Base-by-base conservation (phyloP, 2,329 filamentous ascomycete genomes). In the Curvularia sp. region DNA sequence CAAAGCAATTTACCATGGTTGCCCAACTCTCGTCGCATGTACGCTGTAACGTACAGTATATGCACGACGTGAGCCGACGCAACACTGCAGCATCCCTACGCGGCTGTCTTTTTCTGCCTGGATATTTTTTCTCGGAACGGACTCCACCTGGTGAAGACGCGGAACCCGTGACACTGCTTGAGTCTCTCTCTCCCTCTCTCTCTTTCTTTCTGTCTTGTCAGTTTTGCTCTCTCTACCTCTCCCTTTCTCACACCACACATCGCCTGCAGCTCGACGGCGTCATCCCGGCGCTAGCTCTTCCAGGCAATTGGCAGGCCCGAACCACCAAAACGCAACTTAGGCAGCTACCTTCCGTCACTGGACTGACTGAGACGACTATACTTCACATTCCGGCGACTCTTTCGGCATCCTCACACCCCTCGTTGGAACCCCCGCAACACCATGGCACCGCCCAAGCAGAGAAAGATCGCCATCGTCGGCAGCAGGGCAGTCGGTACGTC, bases 391-490 rank as follows among this genome's bases (percentile, higher is more conserved):
- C 68, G 66, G 67, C 70, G 57, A 67, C 53, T 60, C 65, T 65
- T 54, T 65, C 66, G 55, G 57, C 65, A 32, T 57, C 57, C 41
- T 50, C 57, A 60, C 59, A 48, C 57, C 54, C 55, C 27, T 50
- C 54, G 47, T 30, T 60, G 56, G 57, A 46, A 59, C 57, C 59
- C 62, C 58, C 60, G 46, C 65, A 71, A 49, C 66, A 72, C 68
- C 46, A 91, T 91, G 88, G 83, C 88, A 67, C 80, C 89, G 47
- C 86, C 89, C 58, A 97, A 96, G 80, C 93, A 96, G 80, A 86
- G 93, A 73, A 97, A 97, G 84, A 90, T 97, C 77, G 93, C 93
- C 79, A 94, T 97, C 80, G 92, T 97, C 64, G 93, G 93, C 81
- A 96, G 92, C 81, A 89, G 93, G 74, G 95, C 93, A 61, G 93